A percentile compares a stretch with the other conserved stretches of the same genome.
Evolutionary conservation across 2,329 filamentous ascomycete species (phyloP).

Genomic region (Simplicillium sp.): DNA sequence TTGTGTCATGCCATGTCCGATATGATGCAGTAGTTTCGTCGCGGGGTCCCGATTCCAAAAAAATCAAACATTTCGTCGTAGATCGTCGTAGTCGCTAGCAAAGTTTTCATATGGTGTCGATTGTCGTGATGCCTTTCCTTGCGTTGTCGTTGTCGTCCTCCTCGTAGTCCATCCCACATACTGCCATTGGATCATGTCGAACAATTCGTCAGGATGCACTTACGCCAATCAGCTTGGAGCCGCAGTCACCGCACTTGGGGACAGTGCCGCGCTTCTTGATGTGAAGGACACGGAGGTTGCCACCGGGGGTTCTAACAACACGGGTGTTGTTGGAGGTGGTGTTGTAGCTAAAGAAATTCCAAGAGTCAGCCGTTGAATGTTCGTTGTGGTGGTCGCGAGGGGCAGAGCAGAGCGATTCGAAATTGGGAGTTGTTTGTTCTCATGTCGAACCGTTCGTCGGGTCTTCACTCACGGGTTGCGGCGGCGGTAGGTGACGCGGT

Average conservation of each 20-base stretch:
- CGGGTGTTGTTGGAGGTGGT: slow-evolving; percentile 95
- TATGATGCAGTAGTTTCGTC: not conserved
- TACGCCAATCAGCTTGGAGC: slow-evolving; percentile 95
- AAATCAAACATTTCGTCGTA: not conserved
- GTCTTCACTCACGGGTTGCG: slow-evolving; percentile 62
- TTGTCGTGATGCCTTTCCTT: not conserved
- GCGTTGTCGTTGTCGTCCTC: not conserved
- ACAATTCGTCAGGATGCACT: slow-evolving; percentile 37
- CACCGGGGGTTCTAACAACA: slow-evolving; percentile 92
- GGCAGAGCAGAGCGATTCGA: not conserved
- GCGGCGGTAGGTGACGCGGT: slow-evolving; percentile 61
- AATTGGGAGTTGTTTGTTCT: not conserved
- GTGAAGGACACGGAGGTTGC: slow-evolving; percentile 91
- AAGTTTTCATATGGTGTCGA: too few species aligned
- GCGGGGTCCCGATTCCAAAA: not conserved
- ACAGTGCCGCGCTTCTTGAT: slow-evolving; percentile 99
- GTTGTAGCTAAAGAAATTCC: slow-evolving; percentile 66
- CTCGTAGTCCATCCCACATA: too few species aligned
- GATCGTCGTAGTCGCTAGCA: too few species aligned
- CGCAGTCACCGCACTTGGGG: slow-evolving; percentile 99
- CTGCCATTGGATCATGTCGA: slow-evolving; percentile 5
- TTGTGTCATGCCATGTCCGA: not conserved
- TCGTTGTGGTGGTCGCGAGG: not conserved
- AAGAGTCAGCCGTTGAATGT: slow-evolving; percentile 7
- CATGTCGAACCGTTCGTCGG: slow-evolving; percentile 5